These are phyloP conservation scores for Penicillium sp. DNA, from an alignment of 2,329 filamentous ascomycete species.

Conservation along the genomic window DNA sequence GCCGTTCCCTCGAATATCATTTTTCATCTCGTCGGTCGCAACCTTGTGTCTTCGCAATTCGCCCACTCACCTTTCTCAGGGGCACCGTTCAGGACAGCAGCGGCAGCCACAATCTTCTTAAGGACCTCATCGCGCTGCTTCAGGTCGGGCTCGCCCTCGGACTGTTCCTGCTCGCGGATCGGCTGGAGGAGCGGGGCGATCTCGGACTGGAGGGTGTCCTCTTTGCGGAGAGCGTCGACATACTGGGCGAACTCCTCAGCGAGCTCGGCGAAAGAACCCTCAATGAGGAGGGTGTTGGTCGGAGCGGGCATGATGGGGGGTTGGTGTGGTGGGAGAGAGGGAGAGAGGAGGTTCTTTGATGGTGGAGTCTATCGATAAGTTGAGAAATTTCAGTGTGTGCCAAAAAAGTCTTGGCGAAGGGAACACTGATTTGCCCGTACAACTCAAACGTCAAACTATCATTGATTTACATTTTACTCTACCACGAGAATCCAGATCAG, in stretches of 20 bases:
- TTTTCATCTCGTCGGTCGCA: slow-evolving; percentile 11
- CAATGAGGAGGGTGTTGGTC: slow-evolving; percentile 69
- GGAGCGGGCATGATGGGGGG: slow-evolving; percentile 56
- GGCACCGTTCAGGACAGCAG: slow-evolving; percentile 73
- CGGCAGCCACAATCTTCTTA: slow-evolving; percentile 83
- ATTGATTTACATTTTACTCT: not conserved
- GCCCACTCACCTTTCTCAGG: slow-evolving; percentile 73
- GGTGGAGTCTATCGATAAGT: slow-evolving; percentile 40
- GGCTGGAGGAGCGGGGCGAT: slow-evolving; percentile 68
- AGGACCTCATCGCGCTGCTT: slow-evolving; percentile 79
- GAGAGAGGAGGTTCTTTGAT: slow-evolving; percentile 29
- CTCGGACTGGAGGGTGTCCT: slow-evolving; percentile 59
- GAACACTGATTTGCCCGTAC: slow-evolving; percentile 17
- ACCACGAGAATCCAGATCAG: not conserved
- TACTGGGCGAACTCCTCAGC: slow-evolving; percentile 93
- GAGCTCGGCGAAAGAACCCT: slow-evolving; percentile 91
- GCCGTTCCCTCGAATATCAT: slow-evolving; percentile 13
- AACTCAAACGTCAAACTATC: not conserved
- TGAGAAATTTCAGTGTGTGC: slow-evolving; percentile 46
- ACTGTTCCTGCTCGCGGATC: slow-evolving; percentile 55
- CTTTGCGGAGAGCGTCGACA: slow-evolving; percentile 78
- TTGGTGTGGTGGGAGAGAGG: slow-evolving; percentile 18
- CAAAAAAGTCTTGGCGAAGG: slow-evolving; percentile 40
- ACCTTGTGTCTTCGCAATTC: slow-evolving; percentile 2
- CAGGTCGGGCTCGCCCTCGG: slow-evolving; percentile 54